Conservation (phyloP, 139 green algal genomes). For the Chlamydomonas urium region DNA sequence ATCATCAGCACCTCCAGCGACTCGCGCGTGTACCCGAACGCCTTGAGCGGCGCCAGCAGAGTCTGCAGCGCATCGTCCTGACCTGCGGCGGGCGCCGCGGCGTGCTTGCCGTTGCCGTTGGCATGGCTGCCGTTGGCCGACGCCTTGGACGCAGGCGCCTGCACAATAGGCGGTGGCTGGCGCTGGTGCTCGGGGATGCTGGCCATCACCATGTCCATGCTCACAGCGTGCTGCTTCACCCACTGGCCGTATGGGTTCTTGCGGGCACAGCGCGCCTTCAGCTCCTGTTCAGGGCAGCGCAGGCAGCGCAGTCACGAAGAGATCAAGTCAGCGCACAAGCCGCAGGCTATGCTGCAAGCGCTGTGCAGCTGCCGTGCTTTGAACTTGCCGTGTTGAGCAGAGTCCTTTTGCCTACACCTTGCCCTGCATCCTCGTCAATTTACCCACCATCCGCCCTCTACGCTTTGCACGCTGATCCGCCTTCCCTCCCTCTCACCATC, state of each 20-base stretch:
- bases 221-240: constrained; percentile 55
- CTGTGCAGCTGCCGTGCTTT: too few species aligned
- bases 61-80: constrained; percentile 21
- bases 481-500: too few species aligned
- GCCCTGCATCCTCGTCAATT: too few species aligned
- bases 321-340: too few species aligned
- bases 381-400: too few species aligned
- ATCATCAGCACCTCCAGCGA: constrained; percentile 86
- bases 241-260: constrained; percentile 81
- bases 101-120: constrained; percentile 32
- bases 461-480: too few species aligned
- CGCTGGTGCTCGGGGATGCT: constrained; percentile 25
- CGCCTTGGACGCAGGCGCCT: constrained; percentile 3
- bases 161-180: constrained; percentile 2
- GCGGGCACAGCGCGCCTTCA: constrained; percentile 68
- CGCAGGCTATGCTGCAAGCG: too few species aligned
- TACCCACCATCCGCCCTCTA: too few species aligned
- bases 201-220: constrained; percentile 56
- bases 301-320: too few species aligned
- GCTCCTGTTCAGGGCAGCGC: too few species aligned
- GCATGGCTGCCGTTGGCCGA: constrained; percentile 31
- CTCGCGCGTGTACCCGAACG: constrained; percentile 85
- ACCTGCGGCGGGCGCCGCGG: too few species aligned
- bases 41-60: constrained; percentile 45
- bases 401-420: too few species aligned